Evolutionary conservation across 2,329 filamentous ascomycete species (phyloP).

Genomic region (Reticulascus tulasneorum): DNA sequence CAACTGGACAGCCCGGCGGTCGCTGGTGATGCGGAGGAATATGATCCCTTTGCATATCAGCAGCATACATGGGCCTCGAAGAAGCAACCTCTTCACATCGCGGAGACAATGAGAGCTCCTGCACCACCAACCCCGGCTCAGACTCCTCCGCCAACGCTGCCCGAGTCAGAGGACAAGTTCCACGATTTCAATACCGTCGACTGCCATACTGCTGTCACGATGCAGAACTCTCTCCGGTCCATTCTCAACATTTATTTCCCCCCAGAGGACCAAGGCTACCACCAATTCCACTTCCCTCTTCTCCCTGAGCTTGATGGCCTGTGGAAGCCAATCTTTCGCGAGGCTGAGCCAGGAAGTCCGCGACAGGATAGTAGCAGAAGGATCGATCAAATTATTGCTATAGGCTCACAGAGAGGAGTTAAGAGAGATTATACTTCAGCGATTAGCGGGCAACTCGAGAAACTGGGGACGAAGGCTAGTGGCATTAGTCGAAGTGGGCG

Average conservation of each 20-base stretch:
- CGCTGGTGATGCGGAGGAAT: conserved; percentile 29
- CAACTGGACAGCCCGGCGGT: conserved; percentile 3
- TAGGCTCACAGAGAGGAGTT: conserved; percentile 54
- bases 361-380: conserved; percentile 29
- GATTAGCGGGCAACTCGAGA: conserved; percentile 50
- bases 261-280: conserved; percentile 40
- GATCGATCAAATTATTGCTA: conserved; percentile 56
- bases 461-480: conserved; percentile 46
- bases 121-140: conserved; percentile 38
- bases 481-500: conserved; percentile 50
- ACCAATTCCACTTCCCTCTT: conserved; percentile 43
- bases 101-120: conserved; percentile 19
- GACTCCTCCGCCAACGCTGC: conserved; percentile 34
- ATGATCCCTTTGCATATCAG: conserved; percentile 42
- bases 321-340: conserved; percentile 50
- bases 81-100: conserved; percentile 1
- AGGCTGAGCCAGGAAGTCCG: conserved; percentile 23
- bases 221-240: conserved; percentile 55
- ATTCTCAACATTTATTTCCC: conserved; percentile 50
- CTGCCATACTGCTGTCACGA: conserved; percentile 44
- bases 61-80: background rate
- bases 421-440: conserved; percentile 43
- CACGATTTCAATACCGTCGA: conserved; percentile 38
- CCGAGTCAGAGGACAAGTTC: conserved; percentile 33
- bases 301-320: conserved; percentile 45